Base-by-base conservation (phyloP, 495 filamentous ascomycete genomes). In the Tricharina praecox region DNA sequence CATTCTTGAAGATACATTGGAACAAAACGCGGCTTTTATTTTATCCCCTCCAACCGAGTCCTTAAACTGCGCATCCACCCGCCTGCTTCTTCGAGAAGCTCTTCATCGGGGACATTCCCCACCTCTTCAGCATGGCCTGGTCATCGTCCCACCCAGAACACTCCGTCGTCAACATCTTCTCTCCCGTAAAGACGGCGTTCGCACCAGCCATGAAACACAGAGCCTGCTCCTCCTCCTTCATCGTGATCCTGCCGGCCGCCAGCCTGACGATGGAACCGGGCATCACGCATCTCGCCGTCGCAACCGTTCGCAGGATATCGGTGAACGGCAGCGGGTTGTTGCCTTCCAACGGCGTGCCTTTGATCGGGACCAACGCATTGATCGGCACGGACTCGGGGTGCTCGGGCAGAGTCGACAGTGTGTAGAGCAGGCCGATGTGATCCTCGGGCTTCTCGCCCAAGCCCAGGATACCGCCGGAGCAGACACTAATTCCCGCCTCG, bases 81-180 rank as follows among this genome's bases (percentile, higher is more conserved):
- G n/a, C n/a, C n/a, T n/a, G n/a, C n/a, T n/a, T n/a, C 24, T 20
- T 43, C 20, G 21, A 13, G 45, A 70, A 67, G 38, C 62, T 77
- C 62, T 70, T 67, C 79, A 82, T 81, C 28, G 81, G 79, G 52
- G 70, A 66, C 54, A 85, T 64, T 7, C 84, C 84, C 79, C 79
- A 88, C 39, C 69, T 68, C 7, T 78, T 75, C 64, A 92, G 85
- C 75, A 88, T 80, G 5, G 49, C 74, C 43, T 72, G 75, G 53
- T 92, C 84, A 64, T 86, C 81, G 51, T 85, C 83, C 81, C 82
- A 92, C 3, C 83, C 84, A 51, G 78, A 85, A 59, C 82, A 87
- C 47, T 81, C 79, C 0, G 84, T 88, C 15, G 84, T 92, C 67
- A 88, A 57, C 84, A 92, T 88, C 70, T 84, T 87, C 66, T 92